phyloP scores from a whole-genome alignment of 148 eudicot genomes.

The Diospyros lotus region DNA sequence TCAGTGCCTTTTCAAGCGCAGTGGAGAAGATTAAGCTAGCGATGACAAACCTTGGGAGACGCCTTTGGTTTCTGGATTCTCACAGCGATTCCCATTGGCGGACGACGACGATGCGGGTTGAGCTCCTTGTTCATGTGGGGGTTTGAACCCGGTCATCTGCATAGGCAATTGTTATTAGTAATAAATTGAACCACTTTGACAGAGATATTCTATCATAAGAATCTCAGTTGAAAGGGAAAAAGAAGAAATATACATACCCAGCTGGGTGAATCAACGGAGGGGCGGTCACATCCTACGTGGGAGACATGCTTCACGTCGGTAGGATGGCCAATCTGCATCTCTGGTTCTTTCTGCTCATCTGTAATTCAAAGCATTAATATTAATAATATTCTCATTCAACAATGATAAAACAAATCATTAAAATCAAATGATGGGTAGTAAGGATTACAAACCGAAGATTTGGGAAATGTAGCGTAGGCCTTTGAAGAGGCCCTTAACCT shows the following conservation, averaged over 20 bases:
- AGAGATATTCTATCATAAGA: too few species aligned
- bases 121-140: constrained; percentile 22
- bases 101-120: constrained; percentile 22
- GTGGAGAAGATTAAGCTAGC: too few species aligned
- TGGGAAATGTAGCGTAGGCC: constrained; percentile 60
- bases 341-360: constrained; percentile 68
- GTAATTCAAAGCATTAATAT: constrained; percentile 10
- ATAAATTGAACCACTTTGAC: too few species aligned
- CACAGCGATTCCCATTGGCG: constrained; percentile 16
- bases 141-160: constrained; percentile 71
- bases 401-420: too few species aligned
- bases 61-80: constrained; percentile 19
- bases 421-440: not conserved
- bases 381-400: not conserved
- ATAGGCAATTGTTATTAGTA: not conserved
- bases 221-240: not conserved
- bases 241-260: constrained; percentile 49
- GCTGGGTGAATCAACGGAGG: constrained; percentile 52
- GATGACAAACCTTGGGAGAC: constrained; percentile 38
- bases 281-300: constrained; percentile 87
- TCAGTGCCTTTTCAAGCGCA: too few species aligned
- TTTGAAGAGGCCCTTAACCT: constrained; percentile 67
- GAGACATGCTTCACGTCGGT: constrained; percentile 95
- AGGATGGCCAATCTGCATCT: constrained; percentile 75
- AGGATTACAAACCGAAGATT: constrained; percentile 41